Evolutionary conservation across 805 yeast genomes (phyloP).

Genomic region (Teunomyces cretensis): DNA sequence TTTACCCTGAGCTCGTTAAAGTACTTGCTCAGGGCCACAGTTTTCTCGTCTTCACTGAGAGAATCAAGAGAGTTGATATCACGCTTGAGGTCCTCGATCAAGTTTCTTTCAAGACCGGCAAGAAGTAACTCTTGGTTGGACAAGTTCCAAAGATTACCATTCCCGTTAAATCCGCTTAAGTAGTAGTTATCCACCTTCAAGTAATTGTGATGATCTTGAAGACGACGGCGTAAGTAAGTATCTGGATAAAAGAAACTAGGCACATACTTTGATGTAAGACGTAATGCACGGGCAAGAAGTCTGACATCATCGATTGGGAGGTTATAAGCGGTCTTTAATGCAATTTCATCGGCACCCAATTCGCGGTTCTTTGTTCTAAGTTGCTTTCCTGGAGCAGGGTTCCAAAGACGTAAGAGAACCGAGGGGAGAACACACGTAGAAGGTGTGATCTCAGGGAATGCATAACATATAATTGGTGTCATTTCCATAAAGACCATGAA

Average conservation of each 20-base stretch:
- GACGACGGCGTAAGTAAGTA: slow-evolving; percentile 32
- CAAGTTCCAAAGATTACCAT: slow-evolving; percentile 47
- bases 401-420: slow-evolving; percentile 39
- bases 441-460: slow-evolving; percentile 56
- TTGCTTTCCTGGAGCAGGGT: slow-evolving; percentile 13
- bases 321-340: slow-evolving; percentile 48
- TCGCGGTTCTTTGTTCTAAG: slow-evolving; percentile 13
- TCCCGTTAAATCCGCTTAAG: slow-evolving; percentile 33
- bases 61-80: slow-evolving; percentile 22
- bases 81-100: slow-evolving; percentile 37
- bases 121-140: slow-evolving; percentile 50
- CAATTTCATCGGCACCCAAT: slow-evolving; percentile 19
- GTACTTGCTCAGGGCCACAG: slow-evolving; percentile 12
- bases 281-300: slow-evolving; percentile 34
- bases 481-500: slow-evolving; percentile 51
- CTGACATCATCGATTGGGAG: slow-evolving; percentile 39
- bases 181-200: slow-evolving; percentile 55
- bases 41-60: slow-evolving; percentile 13
- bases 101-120: slow-evolving; percentile 57
- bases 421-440: slow-evolving; percentile 57
- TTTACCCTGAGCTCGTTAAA: slow-evolving; percentile 33
- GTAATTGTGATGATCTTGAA: slow-evolving; percentile 42
- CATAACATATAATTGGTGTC: slow-evolving; percentile 53
- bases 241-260: slow-evolving; percentile 41
- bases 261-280: slow-evolving; percentile 38